These are phyloP conservation scores for Chaetothyriales sp. DNA, from an alignment of 2,329 filamentous ascomycete species.

Conservation along the genomic window DNA sequence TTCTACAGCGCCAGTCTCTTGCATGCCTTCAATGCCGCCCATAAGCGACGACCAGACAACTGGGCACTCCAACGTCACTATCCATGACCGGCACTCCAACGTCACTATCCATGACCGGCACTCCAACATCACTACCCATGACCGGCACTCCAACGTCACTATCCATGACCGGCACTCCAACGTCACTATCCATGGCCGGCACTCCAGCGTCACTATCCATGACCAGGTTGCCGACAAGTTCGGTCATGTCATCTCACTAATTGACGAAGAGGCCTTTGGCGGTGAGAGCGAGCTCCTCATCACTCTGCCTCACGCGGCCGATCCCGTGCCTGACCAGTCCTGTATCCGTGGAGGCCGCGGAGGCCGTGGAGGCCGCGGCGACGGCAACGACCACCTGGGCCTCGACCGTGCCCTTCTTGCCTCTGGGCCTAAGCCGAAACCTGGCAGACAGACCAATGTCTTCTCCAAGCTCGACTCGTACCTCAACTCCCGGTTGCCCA, in stretches of 20 bases:
- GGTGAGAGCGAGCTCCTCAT: slow-evolving; percentile 26
- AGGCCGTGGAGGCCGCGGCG: not conserved
- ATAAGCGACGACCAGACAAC: not conserved
- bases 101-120: not conserved
- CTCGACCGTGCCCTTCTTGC: not conserved
- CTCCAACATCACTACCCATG: not conserved
- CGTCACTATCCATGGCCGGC: not conserved
- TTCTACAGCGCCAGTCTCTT: slow-evolving; percentile 17
- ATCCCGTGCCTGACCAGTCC: slow-evolving; percentile 1
- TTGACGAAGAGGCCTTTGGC: slow-evolving; percentile 49
- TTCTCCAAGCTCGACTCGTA: slow-evolving; percentile 70
- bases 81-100: slow-evolving; percentile 30
- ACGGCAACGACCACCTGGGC: not conserved
- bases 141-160: not conserved
- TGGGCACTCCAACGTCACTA: not conserved
- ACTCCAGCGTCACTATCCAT: slow-evolving; percentile 5
- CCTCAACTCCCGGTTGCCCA: slow-evolving; percentile 60
- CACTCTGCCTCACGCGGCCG: not conserved
- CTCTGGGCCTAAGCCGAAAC: slow-evolving; percentile 19
- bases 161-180: not conserved
- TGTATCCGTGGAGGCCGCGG: slow-evolving; percentile 1
- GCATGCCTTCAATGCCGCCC: slow-evolving; percentile 25
- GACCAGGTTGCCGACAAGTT: slow-evolving; percentile 51
- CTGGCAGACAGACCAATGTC: slow-evolving; percentile 39
- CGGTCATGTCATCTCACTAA: slow-evolving; percentile 55